Conservation (phyloP, 2,329 filamentous ascomycete genomes). For the Tothia fuscella region DNA sequence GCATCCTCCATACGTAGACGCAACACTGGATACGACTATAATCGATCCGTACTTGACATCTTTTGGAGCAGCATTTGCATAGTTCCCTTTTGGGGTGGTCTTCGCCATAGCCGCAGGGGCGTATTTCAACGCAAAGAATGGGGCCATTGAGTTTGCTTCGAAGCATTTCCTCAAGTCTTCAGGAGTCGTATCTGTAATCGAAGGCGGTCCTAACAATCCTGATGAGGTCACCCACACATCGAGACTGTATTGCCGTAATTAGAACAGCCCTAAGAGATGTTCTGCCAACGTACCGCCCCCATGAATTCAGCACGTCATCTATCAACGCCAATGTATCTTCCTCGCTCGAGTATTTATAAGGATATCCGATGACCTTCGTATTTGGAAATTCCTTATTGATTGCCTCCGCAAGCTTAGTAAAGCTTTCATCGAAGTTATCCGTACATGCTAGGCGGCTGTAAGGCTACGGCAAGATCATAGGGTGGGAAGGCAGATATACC, state of each 20-base stretch:
- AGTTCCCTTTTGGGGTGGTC: constrained; percentile 40
- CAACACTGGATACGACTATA: constrained; percentile 48
- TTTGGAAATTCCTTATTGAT: constrained; percentile 37
- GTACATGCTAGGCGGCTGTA: constrained; percentile 35
- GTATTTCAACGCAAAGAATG: constrained; percentile 55
- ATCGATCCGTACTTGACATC: constrained; percentile 49
- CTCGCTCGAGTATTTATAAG: constrained; percentile 46
- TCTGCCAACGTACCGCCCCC: constrained; percentile 28
- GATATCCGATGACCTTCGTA: constrained; percentile 50
- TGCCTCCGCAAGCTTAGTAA: constrained; percentile 25
- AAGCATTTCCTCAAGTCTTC: constrained; percentile 45
- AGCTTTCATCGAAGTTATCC: constrained; percentile 24
- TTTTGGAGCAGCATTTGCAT: constrained; percentile 50
- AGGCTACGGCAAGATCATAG: neutral
- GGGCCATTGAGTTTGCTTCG: constrained; percentile 48
- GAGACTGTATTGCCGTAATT: constrained; percentile 23
- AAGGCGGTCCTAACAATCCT: constrained; percentile 44
- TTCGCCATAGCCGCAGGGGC: constrained; percentile 53
- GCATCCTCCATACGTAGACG: constrained; percentile 44
- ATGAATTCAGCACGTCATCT: constrained; percentile 50
- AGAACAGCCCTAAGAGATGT: no score
- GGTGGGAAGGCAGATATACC: constrained; percentile 23
- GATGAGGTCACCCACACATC: constrained; percentile 51
- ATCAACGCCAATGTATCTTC: constrained; percentile 49
- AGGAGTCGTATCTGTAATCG: constrained; percentile 44